Evolutionary conservation across 2,329 filamentous ascomycete species (phyloP).

Genomic region (Fusarium pseudograminearum): DNA sequence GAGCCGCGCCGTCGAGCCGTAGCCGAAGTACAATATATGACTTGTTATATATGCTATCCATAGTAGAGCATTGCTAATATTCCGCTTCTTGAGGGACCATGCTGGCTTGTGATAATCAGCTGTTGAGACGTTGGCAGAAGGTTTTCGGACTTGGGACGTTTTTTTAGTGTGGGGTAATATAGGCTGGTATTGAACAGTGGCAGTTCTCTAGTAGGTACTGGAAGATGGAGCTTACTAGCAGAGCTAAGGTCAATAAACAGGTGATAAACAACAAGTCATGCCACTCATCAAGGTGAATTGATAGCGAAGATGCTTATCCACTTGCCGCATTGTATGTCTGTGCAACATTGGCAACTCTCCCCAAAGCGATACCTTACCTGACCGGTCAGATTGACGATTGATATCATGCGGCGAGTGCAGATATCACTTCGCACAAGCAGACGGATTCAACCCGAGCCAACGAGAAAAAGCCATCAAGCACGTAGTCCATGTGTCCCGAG

Average conservation of each 20-base stretch:
- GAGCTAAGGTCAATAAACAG: not conserved
- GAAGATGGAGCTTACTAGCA: constrained; percentile 10
- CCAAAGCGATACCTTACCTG: not conserved
- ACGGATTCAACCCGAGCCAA: constrained; percentile 27
- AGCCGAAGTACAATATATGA: constrained; percentile 17
- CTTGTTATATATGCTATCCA: not conserved
- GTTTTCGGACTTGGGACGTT: constrained; percentile 27
- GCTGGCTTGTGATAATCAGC: not conserved
- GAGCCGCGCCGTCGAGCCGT: not conserved
- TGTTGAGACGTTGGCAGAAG: constrained; percentile 11
- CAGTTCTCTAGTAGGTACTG: not conserved
- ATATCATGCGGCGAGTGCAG: constrained; percentile 11
- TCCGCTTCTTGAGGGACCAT: not conserved
- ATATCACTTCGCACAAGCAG: constrained; percentile 14
- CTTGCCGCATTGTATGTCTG: constrained; percentile 8
- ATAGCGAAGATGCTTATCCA: constrained; percentile 8
- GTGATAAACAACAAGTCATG: constrained; percentile 14
- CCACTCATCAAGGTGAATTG: not conserved
- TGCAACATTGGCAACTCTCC: constrained; percentile 5
- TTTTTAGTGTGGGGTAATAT: constrained; percentile 31
- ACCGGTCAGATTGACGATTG: constrained; percentile 18
- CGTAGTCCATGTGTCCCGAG: constrained; percentile 4
- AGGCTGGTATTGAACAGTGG: not conserved
- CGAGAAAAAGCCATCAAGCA: constrained; percentile 13
- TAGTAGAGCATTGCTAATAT: constrained; percentile 3